phyloP scores from a whole-genome alignment of 106 monocot genomes.

The Vanilla planifolia region DNA sequence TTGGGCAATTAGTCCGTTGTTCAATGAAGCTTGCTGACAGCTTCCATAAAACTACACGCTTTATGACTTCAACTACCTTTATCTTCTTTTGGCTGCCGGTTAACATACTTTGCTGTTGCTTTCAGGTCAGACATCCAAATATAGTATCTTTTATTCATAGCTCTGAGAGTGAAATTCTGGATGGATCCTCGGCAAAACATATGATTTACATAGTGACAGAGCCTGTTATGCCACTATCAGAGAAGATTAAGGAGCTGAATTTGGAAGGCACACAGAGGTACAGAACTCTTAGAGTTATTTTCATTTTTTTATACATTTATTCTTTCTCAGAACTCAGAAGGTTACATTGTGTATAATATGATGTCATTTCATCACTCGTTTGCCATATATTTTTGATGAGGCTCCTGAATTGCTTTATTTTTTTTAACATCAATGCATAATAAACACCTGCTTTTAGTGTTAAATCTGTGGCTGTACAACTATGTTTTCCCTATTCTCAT shows the following conservation, averaged over 20 bases:
- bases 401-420: no score
- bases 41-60: background rate
- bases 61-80: background rate
- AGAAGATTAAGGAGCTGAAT: slow-evolving; percentile 88
- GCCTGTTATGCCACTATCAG: slow-evolving; percentile 93
- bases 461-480: no score
- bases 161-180: slow-evolving; percentile 70
- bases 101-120: slow-evolving; percentile 4
- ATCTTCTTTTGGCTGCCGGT: background rate
- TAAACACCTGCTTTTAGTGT: no score
- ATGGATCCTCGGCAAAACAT: slow-evolving; percentile 57
- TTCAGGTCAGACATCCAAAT: slow-evolving; percentile 99
- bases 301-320: background rate
- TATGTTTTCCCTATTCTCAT: no score
- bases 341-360: background rate
- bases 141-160: slow-evolving; percentile 94
- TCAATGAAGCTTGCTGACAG: background rate
- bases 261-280: slow-evolving; percentile 93
- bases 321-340: background rate
- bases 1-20: background rate
- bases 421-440: no score
- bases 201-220: slow-evolving; percentile 93
- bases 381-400: no score
- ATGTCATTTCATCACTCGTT: no score
- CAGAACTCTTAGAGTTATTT: background rate